A percentile compares a stretch with the other conserved stretches of the same genome.
These are phyloP conservation scores for Fusarium subglutinans DNA, from an alignment of 2,329 filamentous ascomycete genomes.

Conservation along the genomic window DNA sequence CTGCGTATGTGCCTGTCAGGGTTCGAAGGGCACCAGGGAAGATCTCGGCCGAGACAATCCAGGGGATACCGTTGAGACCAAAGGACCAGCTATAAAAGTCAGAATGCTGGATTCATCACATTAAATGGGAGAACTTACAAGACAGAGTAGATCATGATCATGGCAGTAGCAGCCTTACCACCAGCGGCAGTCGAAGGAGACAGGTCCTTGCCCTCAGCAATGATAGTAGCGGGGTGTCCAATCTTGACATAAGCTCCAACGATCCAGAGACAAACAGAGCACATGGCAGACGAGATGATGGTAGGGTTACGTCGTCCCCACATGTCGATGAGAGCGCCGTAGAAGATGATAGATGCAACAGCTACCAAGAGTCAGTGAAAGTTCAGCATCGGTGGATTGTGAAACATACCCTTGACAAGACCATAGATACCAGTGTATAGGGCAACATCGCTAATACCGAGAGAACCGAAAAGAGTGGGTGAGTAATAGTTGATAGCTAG, in stretches of 20 bases:
- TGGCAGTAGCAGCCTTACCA: slow-evolving; percentile 62
- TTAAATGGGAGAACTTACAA: slow-evolving; percentile 51
- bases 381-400: fast-evolving
- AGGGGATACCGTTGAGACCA: slow-evolving; percentile 57
- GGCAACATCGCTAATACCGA: slow-evolving; percentile 56
- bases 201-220: slow-evolving; percentile 53
- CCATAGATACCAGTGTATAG: slow-evolving; percentile 64
- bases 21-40: slow-evolving; percentile 56
- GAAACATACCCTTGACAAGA: slow-evolving; percentile 48
- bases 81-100: slow-evolving; percentile 50
- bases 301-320: slow-evolving; percentile 53
- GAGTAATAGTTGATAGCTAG: slow-evolving; percentile 56
- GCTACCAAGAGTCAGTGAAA: slow-evolving; percentile 34
- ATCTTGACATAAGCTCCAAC: slow-evolving; percentile 64
- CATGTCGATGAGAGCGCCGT: slow-evolving; percentile 52
- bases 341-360: slow-evolving; percentile 53
- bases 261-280: slow-evolving; percentile 60
- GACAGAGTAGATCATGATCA: slow-evolving; percentile 64
- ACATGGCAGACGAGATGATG: slow-evolving; percentile 58
- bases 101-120: fast-evolving
- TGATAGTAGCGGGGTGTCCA: slow-evolving; percentile 57
- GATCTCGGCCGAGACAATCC: slow-evolving; percentile 57
- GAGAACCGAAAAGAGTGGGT: slow-evolving; percentile 52
- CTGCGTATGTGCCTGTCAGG: slow-evolving; percentile 53
- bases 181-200: slow-evolving; percentile 55